Evolutionary conservation across 768 basidiomycete genomes (phyloP).

Genomic region (Tephrocybe sp.): DNA sequence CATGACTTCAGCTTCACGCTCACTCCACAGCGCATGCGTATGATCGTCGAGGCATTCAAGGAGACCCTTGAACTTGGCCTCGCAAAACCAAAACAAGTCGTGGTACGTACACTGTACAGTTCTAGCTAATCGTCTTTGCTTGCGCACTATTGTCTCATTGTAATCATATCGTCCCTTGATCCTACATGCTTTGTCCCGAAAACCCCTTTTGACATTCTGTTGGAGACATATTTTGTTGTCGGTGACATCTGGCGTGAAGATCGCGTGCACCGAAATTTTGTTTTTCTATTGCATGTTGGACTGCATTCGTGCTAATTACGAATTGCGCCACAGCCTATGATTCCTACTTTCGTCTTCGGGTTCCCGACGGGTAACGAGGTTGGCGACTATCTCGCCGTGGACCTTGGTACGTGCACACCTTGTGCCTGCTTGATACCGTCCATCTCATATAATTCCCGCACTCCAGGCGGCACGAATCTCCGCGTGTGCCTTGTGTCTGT

Average conservation of each 20-base stretch:
- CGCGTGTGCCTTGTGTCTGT: conserved; percentile 96
- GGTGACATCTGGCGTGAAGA: not conserved
- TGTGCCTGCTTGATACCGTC: not conserved
- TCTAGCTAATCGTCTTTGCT: not conserved
- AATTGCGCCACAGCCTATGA: conserved; percentile 70
- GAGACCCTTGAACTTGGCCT: conserved; percentile 89
- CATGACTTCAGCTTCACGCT: conserved; percentile 64
- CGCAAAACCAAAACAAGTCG: conserved; percentile 77
- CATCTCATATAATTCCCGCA: conserved; percentile 1
- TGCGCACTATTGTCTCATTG: not conserved
- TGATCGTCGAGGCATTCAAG: conserved; percentile 96
- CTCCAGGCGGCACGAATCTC: conserved; percentile 89
- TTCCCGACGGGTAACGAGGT: conserved; percentile 91
- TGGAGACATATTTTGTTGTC: not conserved
- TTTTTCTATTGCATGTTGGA: not conserved
- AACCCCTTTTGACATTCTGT: not conserved
- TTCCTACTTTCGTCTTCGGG: conserved; percentile 95
- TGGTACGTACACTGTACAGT: conserved; percentile 58
- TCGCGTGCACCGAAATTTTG: not conserved
- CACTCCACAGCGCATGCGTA: conserved; percentile 90
- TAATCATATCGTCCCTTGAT: not conserved
- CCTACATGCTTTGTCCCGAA: not conserved
- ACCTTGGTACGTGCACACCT: conserved; percentile 61
- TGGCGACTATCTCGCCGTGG: conserved; percentile 89
- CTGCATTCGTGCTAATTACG: conserved; percentile 7